Evolutionary conservation across 1,284 basidiomycete genomes (phyloP).

Genomic region (Ustilago crameri): DNA sequence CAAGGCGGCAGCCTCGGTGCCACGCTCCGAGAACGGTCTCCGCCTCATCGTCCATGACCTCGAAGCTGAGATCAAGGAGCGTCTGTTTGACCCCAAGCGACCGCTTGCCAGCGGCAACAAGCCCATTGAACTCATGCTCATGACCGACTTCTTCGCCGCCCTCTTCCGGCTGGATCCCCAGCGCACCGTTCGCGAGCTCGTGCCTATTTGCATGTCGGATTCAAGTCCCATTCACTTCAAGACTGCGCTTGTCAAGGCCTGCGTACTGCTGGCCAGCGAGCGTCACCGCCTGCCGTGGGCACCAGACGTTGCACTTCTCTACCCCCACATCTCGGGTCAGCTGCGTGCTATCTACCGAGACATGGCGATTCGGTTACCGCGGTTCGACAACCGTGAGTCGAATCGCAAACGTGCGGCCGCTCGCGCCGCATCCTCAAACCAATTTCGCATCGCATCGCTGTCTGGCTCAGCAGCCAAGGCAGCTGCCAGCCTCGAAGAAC

Average conservation of each 20-base stretch:
- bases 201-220: conserved; percentile 54
- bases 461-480: conserved; percentile 30
- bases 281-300: conserved; percentile 49
- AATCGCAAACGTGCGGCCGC: conserved; percentile 35
- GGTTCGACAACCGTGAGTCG: conserved; percentile 33
- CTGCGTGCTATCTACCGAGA: conserved; percentile 54
- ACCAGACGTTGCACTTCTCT: conserved; percentile 51
- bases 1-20: conserved; percentile 79
- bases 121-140: conserved; percentile 59
- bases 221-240: conserved; percentile 55
- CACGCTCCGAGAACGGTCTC: conserved; percentile 74
- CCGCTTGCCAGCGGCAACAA: conserved; percentile 48
- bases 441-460: conserved; percentile 26
- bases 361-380: conserved; percentile 36
- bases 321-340: conserved; percentile 48
- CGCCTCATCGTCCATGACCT: conserved; percentile 73
- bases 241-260: conserved; percentile 55
- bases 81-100: conserved; percentile 58
- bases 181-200: conserved; percentile 49
- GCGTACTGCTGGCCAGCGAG: conserved; percentile 55
- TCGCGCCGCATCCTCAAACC: conserved; percentile 16
- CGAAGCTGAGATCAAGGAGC: conserved; percentile 57
- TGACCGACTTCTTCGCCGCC: conserved; percentile 62
- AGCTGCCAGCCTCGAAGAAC: conserved; percentile 45
- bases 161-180: conserved; percentile 64